phyloP scores from a whole-genome alignment of 352 stramenopile species.

The Phytophthora colocasiae region DNA sequence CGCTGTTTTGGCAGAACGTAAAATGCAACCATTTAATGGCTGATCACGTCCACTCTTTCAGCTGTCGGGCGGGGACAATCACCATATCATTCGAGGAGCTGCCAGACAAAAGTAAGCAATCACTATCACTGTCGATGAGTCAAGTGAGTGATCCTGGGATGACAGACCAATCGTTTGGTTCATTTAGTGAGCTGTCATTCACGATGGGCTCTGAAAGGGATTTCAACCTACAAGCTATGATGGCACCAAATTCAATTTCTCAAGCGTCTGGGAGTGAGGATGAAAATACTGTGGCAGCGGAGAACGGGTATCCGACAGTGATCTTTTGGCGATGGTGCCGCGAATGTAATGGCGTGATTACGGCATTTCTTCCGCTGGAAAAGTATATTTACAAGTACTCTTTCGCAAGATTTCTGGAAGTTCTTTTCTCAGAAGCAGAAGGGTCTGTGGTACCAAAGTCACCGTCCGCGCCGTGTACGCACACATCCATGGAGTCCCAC shows the following conservation, averaged over 20 bases:
- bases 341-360: constrained; percentile 94
- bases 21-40: constrained; percentile 87
- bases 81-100: constrained; percentile 87
- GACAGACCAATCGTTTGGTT: constrained; percentile 43
- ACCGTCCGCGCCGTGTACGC: constrained; percentile 36
- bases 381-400: constrained; percentile 97
- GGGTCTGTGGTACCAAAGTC: constrained; percentile 14
- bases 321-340: constrained; percentile 98
- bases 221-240: constrained; percentile 55
- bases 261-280: constrained; percentile 31
- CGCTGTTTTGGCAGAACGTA: constrained; percentile 50
- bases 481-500: constrained; percentile 66
- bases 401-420: constrained; percentile 98
- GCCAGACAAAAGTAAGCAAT: constrained; percentile 58
- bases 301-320: constrained; percentile 72
- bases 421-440: constrained; percentile 92
- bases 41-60: constrained; percentile 87
- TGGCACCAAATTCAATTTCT: constrained; percentile 42
- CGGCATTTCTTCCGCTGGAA: constrained; percentile 87
- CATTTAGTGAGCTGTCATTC: constrained; percentile 39
- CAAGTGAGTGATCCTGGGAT: constrained; percentile 39
- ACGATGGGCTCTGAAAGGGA: constrained; percentile 44
- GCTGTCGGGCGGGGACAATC: constrained; percentile 70
- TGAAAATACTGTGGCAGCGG: constrained; percentile 27
- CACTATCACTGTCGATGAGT: constrained; percentile 45